Conservation (phyloP, 2,329 filamentous ascomycete genomes). For the Phialophora chinensis region DNA sequence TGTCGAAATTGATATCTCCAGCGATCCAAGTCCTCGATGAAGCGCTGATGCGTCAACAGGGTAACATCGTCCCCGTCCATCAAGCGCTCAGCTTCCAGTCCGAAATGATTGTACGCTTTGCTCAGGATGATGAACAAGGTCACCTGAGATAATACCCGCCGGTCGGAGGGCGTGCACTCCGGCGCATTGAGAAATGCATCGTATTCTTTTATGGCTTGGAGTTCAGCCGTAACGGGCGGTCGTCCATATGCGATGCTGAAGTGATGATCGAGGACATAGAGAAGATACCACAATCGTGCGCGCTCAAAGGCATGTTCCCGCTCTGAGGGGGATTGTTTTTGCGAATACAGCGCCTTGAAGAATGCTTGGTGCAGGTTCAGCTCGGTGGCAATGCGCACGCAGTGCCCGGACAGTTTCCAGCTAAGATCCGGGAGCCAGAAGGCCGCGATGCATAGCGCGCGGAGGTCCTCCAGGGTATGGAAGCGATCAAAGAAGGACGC, state of each 20-base stretch:
- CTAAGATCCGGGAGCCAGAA: constrained; percentile 69
- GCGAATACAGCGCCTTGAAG: constrained; percentile 56
- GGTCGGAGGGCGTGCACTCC: constrained; percentile 60
- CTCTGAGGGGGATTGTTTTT: constrained; percentile 48
- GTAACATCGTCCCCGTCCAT: constrained; percentile 39
- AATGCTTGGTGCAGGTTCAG: constrained; percentile 62
- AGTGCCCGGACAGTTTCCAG: constrained; percentile 66
- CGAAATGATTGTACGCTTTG: constrained; percentile 63
- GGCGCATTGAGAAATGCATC: constrained; percentile 62
- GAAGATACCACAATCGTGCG: constrained; percentile 65
- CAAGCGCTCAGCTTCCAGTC: constrained; percentile 51
- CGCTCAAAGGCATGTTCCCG: constrained; percentile 52
- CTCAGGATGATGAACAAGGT: constrained; percentile 64
- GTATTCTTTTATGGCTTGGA: constrained; percentile 63
- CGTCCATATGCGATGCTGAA: constrained; percentile 67
- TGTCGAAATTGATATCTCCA: constrained; percentile 58
- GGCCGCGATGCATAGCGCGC: constrained; percentile 65
- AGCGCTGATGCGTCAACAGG: constrained; percentile 54
- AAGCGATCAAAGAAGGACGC: constrained; percentile 64
- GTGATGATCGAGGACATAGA: constrained; percentile 71
- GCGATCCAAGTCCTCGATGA: constrained; percentile 58
- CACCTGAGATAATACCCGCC: constrained; percentile 64
- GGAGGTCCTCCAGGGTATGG: constrained; percentile 63
- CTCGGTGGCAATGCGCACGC: constrained; percentile 64
- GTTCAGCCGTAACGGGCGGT: constrained; percentile 64